A percentile compares a stretch with the other conserved stretches of the same genome.
These are phyloP conservation scores for Hirschfeldia incana DNA, from an alignment of 345 rosid species.

Conservation along the genomic window DNA sequence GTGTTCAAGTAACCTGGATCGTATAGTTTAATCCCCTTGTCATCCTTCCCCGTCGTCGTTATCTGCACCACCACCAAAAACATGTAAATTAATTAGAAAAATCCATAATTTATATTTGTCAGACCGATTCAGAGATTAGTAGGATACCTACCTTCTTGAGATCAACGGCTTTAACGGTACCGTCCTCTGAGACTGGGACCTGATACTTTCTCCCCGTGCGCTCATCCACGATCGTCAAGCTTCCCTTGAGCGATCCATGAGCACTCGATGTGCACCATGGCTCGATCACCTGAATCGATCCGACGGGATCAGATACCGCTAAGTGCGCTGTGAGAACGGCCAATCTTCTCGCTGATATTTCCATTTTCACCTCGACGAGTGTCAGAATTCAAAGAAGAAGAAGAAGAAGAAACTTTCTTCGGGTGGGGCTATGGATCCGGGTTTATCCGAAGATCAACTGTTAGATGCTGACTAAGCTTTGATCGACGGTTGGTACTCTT, in stretches of 20 bases:
- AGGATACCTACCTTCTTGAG: background rate
- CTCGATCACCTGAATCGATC: background rate
- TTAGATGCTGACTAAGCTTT: background rate
- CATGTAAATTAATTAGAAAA: background rate
- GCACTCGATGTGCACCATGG: background rate
- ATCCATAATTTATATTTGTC: background rate
- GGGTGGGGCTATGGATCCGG: background rate
- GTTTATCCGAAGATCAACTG: background rate
- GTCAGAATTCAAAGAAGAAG: background rate
- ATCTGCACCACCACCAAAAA: background rate
- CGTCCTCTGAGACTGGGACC: background rate
- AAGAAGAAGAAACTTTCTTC: background rate
- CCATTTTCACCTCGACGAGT: background rate
- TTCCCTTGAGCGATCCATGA: background rate
- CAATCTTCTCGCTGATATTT: background rate
- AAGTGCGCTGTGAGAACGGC: background rate
- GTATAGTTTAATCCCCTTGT: background rate
- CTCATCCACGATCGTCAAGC: background rate
- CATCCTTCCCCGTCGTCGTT: background rate
- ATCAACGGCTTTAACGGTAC: background rate
- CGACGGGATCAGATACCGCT: background rate
- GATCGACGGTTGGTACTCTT: background rate
- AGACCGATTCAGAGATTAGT: background rate
- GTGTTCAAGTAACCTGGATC: constrained; percentile 1
- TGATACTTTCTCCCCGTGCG: background rate